Base-by-base conservation (phyloP, 2,329 filamentous ascomycete species). In the Nemania abortiva region DNA sequence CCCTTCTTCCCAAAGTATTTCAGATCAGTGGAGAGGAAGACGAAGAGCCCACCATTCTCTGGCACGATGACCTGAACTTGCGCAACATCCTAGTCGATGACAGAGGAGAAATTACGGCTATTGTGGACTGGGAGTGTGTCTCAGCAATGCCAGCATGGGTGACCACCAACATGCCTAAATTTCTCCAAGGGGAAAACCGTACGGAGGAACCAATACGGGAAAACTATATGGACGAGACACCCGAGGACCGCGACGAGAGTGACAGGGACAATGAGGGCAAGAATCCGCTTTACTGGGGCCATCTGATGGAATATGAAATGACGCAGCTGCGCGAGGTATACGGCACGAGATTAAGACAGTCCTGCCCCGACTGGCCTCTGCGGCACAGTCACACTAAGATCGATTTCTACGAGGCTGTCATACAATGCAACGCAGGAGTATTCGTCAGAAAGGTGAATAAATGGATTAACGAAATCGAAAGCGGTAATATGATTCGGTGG, bases 51-150 rank as follows among this genome's bases (percentile, higher is more conserved):
- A 59, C 63, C 5, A 20, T 65, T 22, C 63, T 65, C 27, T 65
- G 24, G 45, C 54, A 65, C 24, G 34, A 59, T 34, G 63, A 65
- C n/a, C 54, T 65, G 37, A 65, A 54, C 47, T 10, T 65, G 18
- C 54, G 34, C 18, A 65, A 65, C 29, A 65, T 65, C 11, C 31
- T 65, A 45, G 63, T 65, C 5, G 24, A 54, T n/a, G 54, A 65
- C 18, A 22, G 42, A 10, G 63, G 63, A 7, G 55, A 54, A 22
- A 45, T 65, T n/a, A 65, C 63, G 11, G 63, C 55, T 10, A 59
- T 65, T 47, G 63, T 65, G 18, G 63, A 65, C 37, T 65, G 55
- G 63, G 63, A 65, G 45, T 59, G 63, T n/a, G 55, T 65, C 24
- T 59, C 63, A 20, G 47, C 47, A 54, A 15, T 60, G 13, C 55